Evolutionary conservation across 2,329 filamentous ascomycete species (phyloP), one percentile per base, ranked within the genome.

Genomic region (Zasmidium cellare): DNA sequence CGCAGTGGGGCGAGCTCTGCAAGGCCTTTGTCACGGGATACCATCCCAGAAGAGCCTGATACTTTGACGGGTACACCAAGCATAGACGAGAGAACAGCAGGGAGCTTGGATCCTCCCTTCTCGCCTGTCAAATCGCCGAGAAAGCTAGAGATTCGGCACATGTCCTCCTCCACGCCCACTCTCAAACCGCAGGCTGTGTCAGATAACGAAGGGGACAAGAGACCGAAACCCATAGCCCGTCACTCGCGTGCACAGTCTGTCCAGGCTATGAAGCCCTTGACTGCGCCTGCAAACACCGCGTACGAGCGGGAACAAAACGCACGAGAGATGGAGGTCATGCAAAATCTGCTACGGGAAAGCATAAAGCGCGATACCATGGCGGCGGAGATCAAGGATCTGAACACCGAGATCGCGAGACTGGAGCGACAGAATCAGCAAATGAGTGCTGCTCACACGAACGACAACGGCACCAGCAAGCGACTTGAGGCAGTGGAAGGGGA

Each of bases 291-390:
- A 11, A 57, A 58, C 7, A 55, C 56, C 28, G 47, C 60, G 20
- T 60, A 56, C 3, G 62, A 66, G 53, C 57, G 60, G 25, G 61
- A 66, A 55, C 65, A 65, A 49, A 59, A 55, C 19, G 54, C 61
- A 55, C 59, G 66, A 11, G 68, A 70, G 51, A 67, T 67, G 62
- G 63, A 69, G 51, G 55, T 69, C 23, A 64, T 69, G 60, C 66
- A 68, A 53, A 66, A 60, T 51, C 58, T 70, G 52, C 52, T 70
- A 44, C 66, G 67, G 6, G 66, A 69, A 47, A 65, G 56, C 45
- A 65, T 64, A 24, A 61, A 57, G 38, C 57, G 63, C 19, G 68
- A 70, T 49, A 59, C 55, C 11, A 51, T 69, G 61, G 52, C 59
- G 46, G 56, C 59, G 16, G 66, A 67, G 53, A 65, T 67, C 47